Conservation (phyloP, 129 eudicot species). For the Pseudognaphalium luteoalbum region DNA sequence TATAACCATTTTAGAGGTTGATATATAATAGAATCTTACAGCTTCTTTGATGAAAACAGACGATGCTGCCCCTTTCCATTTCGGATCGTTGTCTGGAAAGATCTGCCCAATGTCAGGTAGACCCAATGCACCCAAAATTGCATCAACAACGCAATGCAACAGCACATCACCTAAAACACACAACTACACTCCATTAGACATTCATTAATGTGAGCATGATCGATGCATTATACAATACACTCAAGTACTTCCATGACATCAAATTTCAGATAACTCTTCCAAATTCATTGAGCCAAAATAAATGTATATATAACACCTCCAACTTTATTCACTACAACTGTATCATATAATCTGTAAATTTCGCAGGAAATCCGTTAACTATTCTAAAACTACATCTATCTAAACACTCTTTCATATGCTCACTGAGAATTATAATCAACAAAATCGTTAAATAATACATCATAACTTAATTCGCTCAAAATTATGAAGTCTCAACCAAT, state of each 20-base stretch:
- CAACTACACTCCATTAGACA: conserved; percentile 15
- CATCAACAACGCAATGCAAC: conserved; percentile 98
- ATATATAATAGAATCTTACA: conserved; percentile 44
- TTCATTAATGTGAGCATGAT: not conserved
- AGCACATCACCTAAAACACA: conserved; percentile 81
- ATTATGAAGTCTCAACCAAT: not conserved
- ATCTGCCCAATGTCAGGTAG: conserved; percentile 98
- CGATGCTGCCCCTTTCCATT: conserved; percentile 99
- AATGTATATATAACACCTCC: conserved; percentile 22
- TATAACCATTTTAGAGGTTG: not conserved
- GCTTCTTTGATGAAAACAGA: conserved; percentile 96
- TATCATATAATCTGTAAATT: not conserved
- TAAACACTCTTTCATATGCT: conserved; percentile 14
- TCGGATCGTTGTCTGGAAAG: conserved; percentile 94
- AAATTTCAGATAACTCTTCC: not conserved
- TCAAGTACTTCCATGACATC: not conserved
- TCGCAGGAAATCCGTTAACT: not conserved
- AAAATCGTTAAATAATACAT: too few species aligned
- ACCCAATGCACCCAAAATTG: conserved; percentile 98
- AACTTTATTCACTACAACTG: not conserved
- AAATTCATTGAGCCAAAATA: conserved; percentile 6
- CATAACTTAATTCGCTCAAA: too few species aligned
- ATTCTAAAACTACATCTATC: not conserved
- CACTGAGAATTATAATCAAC: not conserved
- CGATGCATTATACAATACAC: not conserved